phyloP scores from a whole-genome alignment of 495 filamentous ascomycete genomes.

The Apiosordaria backusii region DNA sequence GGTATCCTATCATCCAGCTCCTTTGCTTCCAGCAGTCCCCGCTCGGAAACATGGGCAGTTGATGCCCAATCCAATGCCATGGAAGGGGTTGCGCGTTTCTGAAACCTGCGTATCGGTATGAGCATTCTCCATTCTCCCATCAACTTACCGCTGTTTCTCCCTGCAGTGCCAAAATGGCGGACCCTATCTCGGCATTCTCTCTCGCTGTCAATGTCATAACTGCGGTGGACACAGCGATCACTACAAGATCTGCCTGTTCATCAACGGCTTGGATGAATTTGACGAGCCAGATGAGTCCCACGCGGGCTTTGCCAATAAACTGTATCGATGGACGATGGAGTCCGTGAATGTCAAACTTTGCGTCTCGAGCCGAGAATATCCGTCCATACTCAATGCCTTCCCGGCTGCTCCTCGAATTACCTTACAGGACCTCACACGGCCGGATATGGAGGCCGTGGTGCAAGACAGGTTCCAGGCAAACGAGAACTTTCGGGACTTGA shows the following conservation, averaged over 20 bases:
- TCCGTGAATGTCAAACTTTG: constrained; percentile 41
- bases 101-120: too few relatives aligned
- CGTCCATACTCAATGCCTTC: constrained; percentile 1
- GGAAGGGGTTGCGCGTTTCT: too few relatives aligned
- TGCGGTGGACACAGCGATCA: too few relatives aligned
- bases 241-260: constrained; percentile 21
- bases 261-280: constrained; percentile 32
- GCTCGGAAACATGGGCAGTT: too few relatives aligned
- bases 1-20: too few relatives aligned
- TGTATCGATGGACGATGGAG: constrained; percentile 23
- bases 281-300: background rate
- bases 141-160: too few relatives aligned
- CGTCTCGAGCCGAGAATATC: constrained; percentile 39
- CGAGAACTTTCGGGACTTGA: background rate
- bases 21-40: too few relatives aligned
- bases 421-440: background rate
- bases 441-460: background rate
- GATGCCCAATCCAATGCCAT: too few relatives aligned
- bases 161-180: too few relatives aligned
- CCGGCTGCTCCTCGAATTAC: background rate
- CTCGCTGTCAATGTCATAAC: too few relatives aligned
- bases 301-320: background rate
- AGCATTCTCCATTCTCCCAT: too few relatives aligned
- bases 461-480: background rate
- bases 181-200: too few relatives aligned